Base-by-base conservation (phyloP, 2,329 filamentous ascomycete species). In the Didymellaceae sp. region DNA sequence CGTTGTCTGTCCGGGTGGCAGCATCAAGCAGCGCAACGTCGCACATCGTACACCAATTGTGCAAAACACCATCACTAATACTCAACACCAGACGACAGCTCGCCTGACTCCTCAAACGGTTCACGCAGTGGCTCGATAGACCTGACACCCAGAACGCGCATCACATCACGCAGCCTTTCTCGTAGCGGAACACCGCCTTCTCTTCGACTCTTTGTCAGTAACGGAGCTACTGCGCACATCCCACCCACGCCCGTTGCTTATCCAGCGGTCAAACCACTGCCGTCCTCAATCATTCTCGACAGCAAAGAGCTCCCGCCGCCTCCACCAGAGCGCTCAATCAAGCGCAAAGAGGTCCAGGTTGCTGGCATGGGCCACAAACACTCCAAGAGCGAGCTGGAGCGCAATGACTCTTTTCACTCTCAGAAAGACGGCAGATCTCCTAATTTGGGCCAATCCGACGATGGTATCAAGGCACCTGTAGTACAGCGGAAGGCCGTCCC, bases 161-260 rank as follows among this genome's bases (percentile, higher is more conserved):
- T 74, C 16, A 54, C 61, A 28, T 72, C 62, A 26, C 63, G 66
- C 39, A 67, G 67, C 26, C 55, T 74, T 16, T 69, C 67, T 17
- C 70, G 72, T 20, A 64, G 59, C 38, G 65, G 62, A 8, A 73
- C 71, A 37, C 72, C 72, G 6, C 60, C 66, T n/a, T 66, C 66
- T 7, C 62, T 74, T 6, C 71, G 59, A 21, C 57, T 74, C 9
- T 55, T 52, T 21, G 53, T 58, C 21, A 73, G 70, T 61, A 74
- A 74, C 66, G 72, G 72, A 33, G 66, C 72, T n/a, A 74, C 72
- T 26, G 72, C 71, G 6, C 54, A 54, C 9, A 48, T 72, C 9
- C 69, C 67, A 25, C 55, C 63, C 14, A 59, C 61, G 25, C 66
- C 68, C 5, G 9, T 44, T 10, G 40, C 31, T 14, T 53, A 47